Percentiles rank a stretch among this genome's conserved stretches.
phyloP scores from a whole-genome alignment of 73 alveolate species.

The Paramecium sonneborni region DNA sequence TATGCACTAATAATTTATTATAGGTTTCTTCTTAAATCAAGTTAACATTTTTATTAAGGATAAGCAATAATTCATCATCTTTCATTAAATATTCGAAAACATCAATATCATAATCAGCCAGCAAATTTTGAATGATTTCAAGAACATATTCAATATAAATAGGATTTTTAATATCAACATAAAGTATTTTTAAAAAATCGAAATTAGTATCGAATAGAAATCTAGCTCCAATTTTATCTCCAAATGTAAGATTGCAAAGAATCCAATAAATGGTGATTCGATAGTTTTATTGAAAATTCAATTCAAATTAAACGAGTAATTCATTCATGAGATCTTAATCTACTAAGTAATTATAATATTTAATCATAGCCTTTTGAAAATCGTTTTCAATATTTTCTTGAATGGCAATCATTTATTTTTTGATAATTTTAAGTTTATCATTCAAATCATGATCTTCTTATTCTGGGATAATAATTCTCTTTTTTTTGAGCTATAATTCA shows the following conservation, averaged over 20 bases:
- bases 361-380: neutral
- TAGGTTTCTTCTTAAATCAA: neutral
- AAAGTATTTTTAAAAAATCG: neutral
- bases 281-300: neutral
- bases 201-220: neutral
- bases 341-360: neutral
- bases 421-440: neutral
- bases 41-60: neutral
- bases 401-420: neutral
- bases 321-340: slow-evolving; percentile 17
- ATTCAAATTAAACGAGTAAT: neutral
- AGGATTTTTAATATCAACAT: neutral
- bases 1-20: neutral
- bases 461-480: neutral
- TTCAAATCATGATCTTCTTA: neutral
- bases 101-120: slow-evolving; percentile 8
- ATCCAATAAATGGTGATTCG: slow-evolving; percentile 16
- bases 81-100: neutral
- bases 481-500: neutral
- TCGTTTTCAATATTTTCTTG: neutral
- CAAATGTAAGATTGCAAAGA: slow-evolving; percentile 7
- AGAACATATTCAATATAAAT: neutral
- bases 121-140: neutral
- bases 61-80: neutral
- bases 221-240: neutral